Conservation (phyloP, 306 rosid species). For the Lathyrus sativus region DNA sequence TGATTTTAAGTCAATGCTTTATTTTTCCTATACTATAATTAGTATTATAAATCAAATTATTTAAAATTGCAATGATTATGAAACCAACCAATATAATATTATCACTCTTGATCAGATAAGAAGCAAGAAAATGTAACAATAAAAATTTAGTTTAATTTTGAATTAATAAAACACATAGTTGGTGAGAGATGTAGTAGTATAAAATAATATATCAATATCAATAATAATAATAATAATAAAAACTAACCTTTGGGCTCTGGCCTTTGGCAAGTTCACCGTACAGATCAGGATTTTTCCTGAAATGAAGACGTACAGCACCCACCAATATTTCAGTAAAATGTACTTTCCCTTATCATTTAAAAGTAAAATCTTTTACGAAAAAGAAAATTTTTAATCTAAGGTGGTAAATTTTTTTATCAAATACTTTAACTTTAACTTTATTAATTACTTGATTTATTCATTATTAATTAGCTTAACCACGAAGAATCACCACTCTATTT, state of each 20-base stretch:
- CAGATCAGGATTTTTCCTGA: constrained; percentile 72
- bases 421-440: too few species aligned
- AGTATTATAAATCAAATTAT: neutral
- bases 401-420: too few species aligned
- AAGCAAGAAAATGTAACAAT: neutral
- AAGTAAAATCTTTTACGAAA: too few species aligned
- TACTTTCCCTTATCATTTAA: neutral
- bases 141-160: neutral
- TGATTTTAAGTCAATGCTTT: constrained; percentile 6
- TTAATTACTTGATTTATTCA: too few species aligned
- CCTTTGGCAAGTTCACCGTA: constrained; percentile 72
- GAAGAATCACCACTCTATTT: too few species aligned
- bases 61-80: neutral
- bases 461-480: too few species aligned
- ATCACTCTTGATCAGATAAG: neutral
- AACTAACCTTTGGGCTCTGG: constrained; percentile 89
- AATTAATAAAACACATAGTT: neutral
- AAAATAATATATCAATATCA: neutral
- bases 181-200: neutral
- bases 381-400: too few species aligned
- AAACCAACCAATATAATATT: neutral
- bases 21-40: neutral
- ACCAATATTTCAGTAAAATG: constrained; percentile 23
- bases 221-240: neutral
- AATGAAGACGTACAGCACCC: constrained; percentile 14